A percentile compares a stretch with the other conserved stretches of the same genome.
phyloP scores from a whole-genome alignment of 108 stramenopile genomes.

The Mediolabrus comicus region DNA sequence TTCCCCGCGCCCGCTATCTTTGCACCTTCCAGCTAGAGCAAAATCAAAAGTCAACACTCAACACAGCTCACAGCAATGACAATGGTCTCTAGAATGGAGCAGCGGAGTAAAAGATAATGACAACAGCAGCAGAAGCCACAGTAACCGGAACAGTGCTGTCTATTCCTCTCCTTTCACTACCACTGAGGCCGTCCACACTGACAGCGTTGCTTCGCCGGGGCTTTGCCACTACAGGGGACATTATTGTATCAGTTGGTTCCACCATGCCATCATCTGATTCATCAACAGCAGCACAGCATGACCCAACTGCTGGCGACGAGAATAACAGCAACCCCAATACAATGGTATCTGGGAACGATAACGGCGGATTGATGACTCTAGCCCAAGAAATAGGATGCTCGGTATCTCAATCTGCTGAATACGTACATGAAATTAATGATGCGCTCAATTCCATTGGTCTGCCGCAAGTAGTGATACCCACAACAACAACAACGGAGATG shows the following conservation, averaged over 20 bases:
- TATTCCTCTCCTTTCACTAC: slow-evolving; percentile 53
- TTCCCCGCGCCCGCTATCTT: too few species aligned
- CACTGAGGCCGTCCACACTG: slow-evolving; percentile 74
- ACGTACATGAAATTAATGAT: slow-evolving; percentile 31
- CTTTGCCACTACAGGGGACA: slow-evolving; percentile 61
- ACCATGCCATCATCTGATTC: background rate
- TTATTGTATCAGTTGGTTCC: slow-evolving; percentile 34
- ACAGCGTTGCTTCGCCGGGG: slow-evolving; percentile 60
- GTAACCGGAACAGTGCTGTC: slow-evolving; percentile 9
- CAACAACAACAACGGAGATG: background rate
- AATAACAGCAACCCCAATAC: background rate
- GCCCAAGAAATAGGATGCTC: slow-evolving; percentile 33
- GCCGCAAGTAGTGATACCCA: background rate
- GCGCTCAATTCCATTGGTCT: slow-evolving; percentile 25
- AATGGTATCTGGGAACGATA: background rate
- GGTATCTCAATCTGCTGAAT: slow-evolving; percentile 31
- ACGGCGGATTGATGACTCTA: background rate
- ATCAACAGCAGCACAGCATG: too few species aligned
- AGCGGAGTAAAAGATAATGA: too few species aligned
- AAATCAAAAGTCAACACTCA: too few species aligned
- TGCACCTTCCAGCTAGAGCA: too few species aligned
- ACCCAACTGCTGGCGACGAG: background rate
- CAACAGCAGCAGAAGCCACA: background rate
- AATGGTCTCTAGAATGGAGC: too few species aligned
- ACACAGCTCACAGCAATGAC: too few species aligned